Evolutionary conservation across 441 rosid genomes (phyloP), one percentile per base, ranked within the genome.

Genomic region (Jatropha multifida): DNA sequence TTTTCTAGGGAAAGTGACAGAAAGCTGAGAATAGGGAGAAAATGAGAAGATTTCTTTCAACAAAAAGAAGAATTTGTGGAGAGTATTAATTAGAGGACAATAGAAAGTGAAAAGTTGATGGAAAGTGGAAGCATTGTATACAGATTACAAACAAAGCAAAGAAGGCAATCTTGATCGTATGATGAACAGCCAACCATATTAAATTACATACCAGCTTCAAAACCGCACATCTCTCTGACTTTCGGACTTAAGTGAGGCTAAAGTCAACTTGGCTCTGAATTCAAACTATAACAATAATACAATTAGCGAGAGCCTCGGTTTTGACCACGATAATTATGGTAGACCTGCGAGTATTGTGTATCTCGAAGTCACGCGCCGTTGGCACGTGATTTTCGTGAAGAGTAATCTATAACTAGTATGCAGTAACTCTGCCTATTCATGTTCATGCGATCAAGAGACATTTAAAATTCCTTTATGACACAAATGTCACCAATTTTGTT

Each of bases 1-100:
- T 44, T 81, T 83, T 81, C 82, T 66, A 40, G 83, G 65, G 85
- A 64, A 83, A 78, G 71, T 51, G 27, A 76, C 68, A 71, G 74
- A 81, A 37, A 46, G 44, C 14, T 23, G 51, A 26, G 64, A 65
- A 73, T 38, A 7, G 64, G 12, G 37, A 54, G 52, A 72, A 76
- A 78, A 64, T 2, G 52, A 65, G 20, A 44, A 52, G 60, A 26
- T n/a, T 62, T 46, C 2, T 32, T 52, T 32, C 27, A 48, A 27
- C 17, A 59, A 42, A 41, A 72, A 44, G n/a, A 54, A 52, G 54
- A 61, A 13, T 78, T 11, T 61, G 78, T 51, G 78, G 37, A 48
- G 62, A 46, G 26, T 20, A 37, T 26, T n/a, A 68, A 37, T 26
- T n/a, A 68, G 68, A 58, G 78, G 68, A 65, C 74, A 12, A 63